Percentiles rank a stretch among this genome's conserved stretches.
Evolutionary conservation across 2,329 filamentous ascomycete genomes (phyloP).

Genomic region (Phoma sp.): DNA sequence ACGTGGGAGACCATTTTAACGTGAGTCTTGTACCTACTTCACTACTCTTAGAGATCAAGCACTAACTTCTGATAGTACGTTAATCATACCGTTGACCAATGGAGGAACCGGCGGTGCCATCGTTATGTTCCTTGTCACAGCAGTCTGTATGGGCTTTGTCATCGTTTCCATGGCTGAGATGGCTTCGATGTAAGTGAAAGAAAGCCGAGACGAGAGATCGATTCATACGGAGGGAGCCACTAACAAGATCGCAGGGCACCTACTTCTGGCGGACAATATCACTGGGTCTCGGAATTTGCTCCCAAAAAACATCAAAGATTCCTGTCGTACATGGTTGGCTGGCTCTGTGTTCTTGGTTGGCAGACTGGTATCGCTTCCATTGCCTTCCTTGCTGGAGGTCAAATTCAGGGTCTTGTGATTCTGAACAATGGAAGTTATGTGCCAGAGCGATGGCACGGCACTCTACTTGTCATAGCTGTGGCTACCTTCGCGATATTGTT

Average conservation of each 20-base stretch:
- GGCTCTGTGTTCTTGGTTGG: conserved; percentile 55
- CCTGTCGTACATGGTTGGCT: conserved; percentile 51
- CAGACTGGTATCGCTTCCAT: conserved; percentile 53
- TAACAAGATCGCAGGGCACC: conserved; percentile 29
- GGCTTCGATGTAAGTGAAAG: conserved; percentile 41
- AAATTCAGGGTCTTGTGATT: conserved; percentile 46
- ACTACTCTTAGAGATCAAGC: too few relatives aligned
- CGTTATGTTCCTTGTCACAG: conserved; percentile 11
- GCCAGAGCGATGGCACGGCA: conserved; percentile 53
- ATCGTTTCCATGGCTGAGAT: conserved; percentile 41
- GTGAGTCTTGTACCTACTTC: background rate
- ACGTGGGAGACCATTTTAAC: conserved; percentile 16
- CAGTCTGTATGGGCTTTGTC: conserved; percentile 42
- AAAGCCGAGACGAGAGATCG: background rate
- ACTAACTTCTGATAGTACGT: conserved; percentile 7
- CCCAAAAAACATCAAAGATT: conserved; percentile 46
- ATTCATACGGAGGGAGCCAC: too few relatives aligned
- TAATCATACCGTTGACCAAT: conserved; percentile 31
- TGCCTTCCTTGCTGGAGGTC: conserved; percentile 50
- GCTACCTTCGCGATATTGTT: conserved; percentile 30
- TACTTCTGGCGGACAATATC: conserved; percentile 42
- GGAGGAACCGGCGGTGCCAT: conserved; percentile 27
- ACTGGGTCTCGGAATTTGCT: conserved; percentile 46
- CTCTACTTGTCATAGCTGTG: conserved; percentile 54
- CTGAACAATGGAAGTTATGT: conserved; percentile 50